Base-by-base conservation (phyloP, 768 basidiomycete species). In the Pulveroboletus sp. region DNA sequence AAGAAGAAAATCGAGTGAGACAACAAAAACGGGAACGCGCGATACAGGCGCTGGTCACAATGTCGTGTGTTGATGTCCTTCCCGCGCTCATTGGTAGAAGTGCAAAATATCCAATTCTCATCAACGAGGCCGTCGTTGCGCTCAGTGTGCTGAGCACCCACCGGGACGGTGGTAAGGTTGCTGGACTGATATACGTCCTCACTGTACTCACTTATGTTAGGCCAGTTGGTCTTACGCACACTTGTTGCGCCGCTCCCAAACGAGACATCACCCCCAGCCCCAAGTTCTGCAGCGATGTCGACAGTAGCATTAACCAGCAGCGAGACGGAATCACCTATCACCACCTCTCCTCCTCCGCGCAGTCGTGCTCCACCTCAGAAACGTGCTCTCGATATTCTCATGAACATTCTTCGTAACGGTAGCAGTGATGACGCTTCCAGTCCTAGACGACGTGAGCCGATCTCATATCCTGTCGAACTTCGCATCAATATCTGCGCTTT, bases 81-180 rank as follows among this genome's bases (percentile, higher is more conserved):
- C 78, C 82, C 1, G 81, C 77, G 48, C 79, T 96, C 49, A 74
- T 94, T 15, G 80, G 80, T 24, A 77, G 85, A 54, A 90, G 89
- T 62, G 80, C 76, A 54, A 86, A 83, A 63, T 92, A 91, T 63
- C 86, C 89, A 1, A 74, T 92, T 36, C 75, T 98, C 30, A 79
- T 96, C 47, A 95, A 93, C 57, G 95, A 98, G 66, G 89, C 86
- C 2, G 75, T 94, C 18, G 80, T 96, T 38, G 89, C 89, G 5
- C 69, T 95, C 52, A 89, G 84, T 37, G 65, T 97, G 43, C 68
- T 97, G 50, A 82, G 82, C 47, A 82, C 83, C 10, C 77, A 82
- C 36, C 73, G 73, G 26, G 67, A 73, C 41, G 89, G 86, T 53
- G 82, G 91, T 88, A 67, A 55, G 81, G 68, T 14, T 15, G 2